These are phyloP conservation scores for Neurospora sp. DNA, from an alignment of 495 filamentous ascomycete species.

Conservation along the genomic window DNA sequence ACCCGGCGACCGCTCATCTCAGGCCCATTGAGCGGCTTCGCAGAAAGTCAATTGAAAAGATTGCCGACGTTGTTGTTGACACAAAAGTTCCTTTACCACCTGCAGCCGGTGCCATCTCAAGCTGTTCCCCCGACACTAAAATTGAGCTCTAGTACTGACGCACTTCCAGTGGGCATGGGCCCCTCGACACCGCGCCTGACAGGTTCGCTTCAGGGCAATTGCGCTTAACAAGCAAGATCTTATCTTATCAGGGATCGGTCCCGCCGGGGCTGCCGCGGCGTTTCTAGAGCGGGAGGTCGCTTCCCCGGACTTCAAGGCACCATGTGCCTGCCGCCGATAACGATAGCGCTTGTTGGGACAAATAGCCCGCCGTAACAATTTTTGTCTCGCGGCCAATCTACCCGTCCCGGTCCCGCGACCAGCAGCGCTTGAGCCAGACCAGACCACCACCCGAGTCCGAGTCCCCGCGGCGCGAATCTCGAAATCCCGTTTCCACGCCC, in stretches of 20 bases:
- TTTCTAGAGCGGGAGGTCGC: not conserved
- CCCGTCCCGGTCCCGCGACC: not conserved
- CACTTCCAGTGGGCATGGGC: not conserved
- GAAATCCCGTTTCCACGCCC: not conserved
- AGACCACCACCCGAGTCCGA: not conserved
- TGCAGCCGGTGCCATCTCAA: not conserved
- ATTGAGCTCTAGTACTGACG: not conserved
- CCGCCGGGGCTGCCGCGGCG: not conserved
- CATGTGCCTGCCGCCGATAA: not conserved
- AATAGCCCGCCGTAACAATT: not conserved
- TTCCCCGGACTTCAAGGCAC: not conserved
- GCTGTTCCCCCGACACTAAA: not conserved
- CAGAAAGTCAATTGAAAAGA: slow-evolving; percentile 1
- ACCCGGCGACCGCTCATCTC: slow-evolving; percentile 20
- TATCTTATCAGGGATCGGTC: not conserved
- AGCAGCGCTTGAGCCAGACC: not conserved
- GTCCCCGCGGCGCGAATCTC: not conserved
- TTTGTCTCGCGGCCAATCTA: not conserved
- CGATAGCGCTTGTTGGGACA: not conserved
- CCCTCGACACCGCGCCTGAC: not conserved
- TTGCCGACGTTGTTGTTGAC: not conserved
- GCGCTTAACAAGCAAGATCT: not conserved
- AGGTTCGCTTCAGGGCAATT: not conserved
- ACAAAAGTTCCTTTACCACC: not conserved
- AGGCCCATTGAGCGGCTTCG: slow-evolving; percentile 6